These are phyloP conservation scores for Lithospermum erythrorhizon DNA, from an alignment of 257 asterid genomes.

Conservation along the genomic window DNA sequence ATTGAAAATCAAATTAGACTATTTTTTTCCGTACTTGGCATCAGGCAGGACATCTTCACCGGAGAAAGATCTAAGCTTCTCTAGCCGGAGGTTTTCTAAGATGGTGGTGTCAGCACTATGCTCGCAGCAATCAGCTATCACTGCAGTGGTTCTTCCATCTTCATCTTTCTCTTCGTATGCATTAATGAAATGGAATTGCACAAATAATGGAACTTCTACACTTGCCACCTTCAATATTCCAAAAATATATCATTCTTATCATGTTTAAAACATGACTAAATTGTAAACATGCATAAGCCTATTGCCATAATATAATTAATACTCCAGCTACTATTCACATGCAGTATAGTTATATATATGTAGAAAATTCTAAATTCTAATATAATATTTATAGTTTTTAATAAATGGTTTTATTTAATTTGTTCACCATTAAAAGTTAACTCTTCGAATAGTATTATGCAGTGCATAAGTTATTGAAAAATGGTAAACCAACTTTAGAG, in stretches of 20 bases:
- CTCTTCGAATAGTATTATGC: too few relatives aligned
- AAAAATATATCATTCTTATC: background rate
- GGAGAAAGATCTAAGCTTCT: conserved; percentile 50
- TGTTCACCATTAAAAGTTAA: too few relatives aligned
- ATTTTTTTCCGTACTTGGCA: conserved; percentile 43
- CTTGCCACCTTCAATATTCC: conserved; percentile 60
- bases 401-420: too few relatives aligned
- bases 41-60: conserved; percentile 74
- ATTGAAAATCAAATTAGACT: too few relatives aligned
- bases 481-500: too few relatives aligned
- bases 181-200: conserved; percentile 86
- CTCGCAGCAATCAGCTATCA: conserved; percentile 87
- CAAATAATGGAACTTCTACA: conserved; percentile 81
- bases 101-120: conserved; percentile 78
- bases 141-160: conserved; percentile 64
- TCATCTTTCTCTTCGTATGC: conserved; percentile 92
- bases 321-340: too few relatives aligned
- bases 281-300: background rate
- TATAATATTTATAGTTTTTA: too few relatives aligned
- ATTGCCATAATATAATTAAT: too few relatives aligned
- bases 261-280: background rate
- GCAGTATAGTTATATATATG: too few relatives aligned
- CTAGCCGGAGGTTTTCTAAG: conserved; percentile 55
- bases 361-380: too few relatives aligned
- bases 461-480: too few relatives aligned